Conservation (phyloP, 169 alveolate species). For the Cryptosporidium sp. region DNA sequence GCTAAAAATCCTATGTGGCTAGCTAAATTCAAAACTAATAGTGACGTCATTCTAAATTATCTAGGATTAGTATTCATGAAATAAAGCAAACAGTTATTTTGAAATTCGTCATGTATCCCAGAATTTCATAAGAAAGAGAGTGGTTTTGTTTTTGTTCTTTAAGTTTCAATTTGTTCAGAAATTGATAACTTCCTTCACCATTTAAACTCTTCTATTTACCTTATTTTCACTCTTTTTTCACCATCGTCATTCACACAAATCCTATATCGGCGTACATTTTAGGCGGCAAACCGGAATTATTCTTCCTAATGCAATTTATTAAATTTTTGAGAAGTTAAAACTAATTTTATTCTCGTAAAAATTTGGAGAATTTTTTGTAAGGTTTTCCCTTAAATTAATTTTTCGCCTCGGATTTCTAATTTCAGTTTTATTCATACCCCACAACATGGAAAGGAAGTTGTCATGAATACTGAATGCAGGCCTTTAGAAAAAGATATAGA, state of each 20-base stretch:
- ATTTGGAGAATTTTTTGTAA: background rate
- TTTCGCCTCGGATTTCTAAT: background rate
- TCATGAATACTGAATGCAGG: background rate
- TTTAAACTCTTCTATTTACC: too few species aligned
- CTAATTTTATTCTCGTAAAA: background rate
- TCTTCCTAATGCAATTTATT: too few species aligned
- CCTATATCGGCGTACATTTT: background rate
- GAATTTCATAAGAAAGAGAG: too few species aligned
- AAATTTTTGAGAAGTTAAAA: too few species aligned
- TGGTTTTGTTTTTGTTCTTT: too few species aligned
- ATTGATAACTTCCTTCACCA: background rate
- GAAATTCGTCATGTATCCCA: too few species aligned
- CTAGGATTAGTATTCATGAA: too few species aligned
- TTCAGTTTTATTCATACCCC: background rate
- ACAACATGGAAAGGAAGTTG: background rate
- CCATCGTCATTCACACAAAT: background rate
- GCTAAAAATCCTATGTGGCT: too few species aligned
- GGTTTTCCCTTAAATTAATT: background rate
- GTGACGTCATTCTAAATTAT: background rate
- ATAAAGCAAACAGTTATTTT: background rate
- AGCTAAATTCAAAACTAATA: background rate
- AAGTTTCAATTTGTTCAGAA: too few species aligned
- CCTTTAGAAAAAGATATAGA: background rate
- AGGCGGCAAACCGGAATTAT: background rate
- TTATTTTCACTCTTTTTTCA: too few species aligned